These are phyloP conservation scores for Lablab purpureus DNA, from an alignment of 306 rosid genomes.

Conservation along the genomic window DNA sequence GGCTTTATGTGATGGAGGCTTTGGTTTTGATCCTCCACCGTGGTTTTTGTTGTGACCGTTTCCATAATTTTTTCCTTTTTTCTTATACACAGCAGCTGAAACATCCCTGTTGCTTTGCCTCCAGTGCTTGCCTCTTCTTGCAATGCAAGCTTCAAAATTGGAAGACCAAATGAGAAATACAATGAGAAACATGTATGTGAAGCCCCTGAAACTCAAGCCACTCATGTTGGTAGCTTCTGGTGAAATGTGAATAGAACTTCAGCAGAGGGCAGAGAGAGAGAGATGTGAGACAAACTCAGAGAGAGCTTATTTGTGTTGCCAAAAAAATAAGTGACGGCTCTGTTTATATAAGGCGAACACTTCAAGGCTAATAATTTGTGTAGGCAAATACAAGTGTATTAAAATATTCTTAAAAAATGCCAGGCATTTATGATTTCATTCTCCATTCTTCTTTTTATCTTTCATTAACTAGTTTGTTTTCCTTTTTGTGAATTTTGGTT, in stretches of 20 bases:
- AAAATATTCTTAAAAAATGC: slow-evolving; percentile 53
- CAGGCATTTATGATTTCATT: slow-evolving; percentile 53
- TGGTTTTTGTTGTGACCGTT: slow-evolving; percentile 44
- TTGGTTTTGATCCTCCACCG: slow-evolving; percentile 71
- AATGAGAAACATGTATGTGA: slow-evolving; percentile 61
- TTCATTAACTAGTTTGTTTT: slow-evolving; percentile 48
- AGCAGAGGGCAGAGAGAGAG: slow-evolving; percentile 11
- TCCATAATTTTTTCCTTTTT: slow-evolving; percentile 66
- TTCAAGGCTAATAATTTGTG: slow-evolving; percentile 44
- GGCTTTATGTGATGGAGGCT: slow-evolving; percentile 57
- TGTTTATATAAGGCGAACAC: slow-evolving; percentile 62
- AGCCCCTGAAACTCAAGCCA: slow-evolving; percentile 62
- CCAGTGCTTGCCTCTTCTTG: slow-evolving; percentile 88
- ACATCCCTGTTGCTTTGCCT: slow-evolving; percentile 60
- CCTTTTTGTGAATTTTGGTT: slow-evolving; percentile 65
- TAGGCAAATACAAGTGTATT: slow-evolving; percentile 34
- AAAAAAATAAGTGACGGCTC: slow-evolving; percentile 52
- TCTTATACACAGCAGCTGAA: slow-evolving; percentile 63
- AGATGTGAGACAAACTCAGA: slow-evolving; percentile 19
- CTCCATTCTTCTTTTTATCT: slow-evolving; percentile 34
- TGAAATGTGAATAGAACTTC: slow-evolving; percentile 39
- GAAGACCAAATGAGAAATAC: slow-evolving; percentile 72
- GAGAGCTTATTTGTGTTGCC: slow-evolving; percentile 45
- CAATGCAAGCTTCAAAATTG: slow-evolving; percentile 86
- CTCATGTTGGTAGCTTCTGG: slow-evolving; percentile 65